phyloP scores from a whole-genome alignment of 2,329 filamentous ascomycete species.

The Diplodia seriata region DNA sequence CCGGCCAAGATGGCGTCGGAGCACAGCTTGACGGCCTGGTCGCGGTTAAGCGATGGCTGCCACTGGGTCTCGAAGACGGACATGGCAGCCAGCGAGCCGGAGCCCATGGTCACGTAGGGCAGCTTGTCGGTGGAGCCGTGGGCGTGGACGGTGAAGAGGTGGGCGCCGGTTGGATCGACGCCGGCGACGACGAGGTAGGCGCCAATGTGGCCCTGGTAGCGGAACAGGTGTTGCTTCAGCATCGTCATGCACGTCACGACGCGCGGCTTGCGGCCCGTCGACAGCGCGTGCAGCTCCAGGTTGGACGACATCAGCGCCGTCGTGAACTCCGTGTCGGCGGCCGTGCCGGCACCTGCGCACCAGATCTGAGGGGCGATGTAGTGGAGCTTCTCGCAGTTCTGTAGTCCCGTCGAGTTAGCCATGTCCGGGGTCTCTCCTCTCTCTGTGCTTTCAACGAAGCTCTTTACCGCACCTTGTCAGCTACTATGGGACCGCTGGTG shows the following conservation, averaged over 20 bases:
- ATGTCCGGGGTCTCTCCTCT: constrained; percentile 25
- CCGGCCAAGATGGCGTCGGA: constrained; percentile 90
- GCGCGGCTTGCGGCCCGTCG: constrained; percentile 92
- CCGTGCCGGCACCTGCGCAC: constrained; percentile 97
- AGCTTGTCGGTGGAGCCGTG: constrained; percentile 99
- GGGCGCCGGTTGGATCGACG: constrained; percentile 91
- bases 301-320: constrained; percentile 98
- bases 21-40: constrained; percentile 82
- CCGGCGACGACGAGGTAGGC: constrained; percentile 97
- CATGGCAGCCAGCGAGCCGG: constrained; percentile 95
- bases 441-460: neutral
- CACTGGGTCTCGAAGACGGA: constrained; percentile 96
- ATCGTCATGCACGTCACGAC: constrained; percentile 99
- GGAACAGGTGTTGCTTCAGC: constrained; percentile 99
- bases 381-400: constrained; percentile 99
- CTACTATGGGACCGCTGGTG: constrained; percentile 95
- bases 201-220: constrained; percentile 96
- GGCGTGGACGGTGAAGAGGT: constrained; percentile 97
- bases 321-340: constrained; percentile 98
- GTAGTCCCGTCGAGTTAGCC: constrained; percentile 35
- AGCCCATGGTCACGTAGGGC: constrained; percentile 99
- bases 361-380: constrained; percentile 99
- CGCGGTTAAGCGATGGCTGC: constrained; percentile 77
- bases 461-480: constrained; percentile 75
- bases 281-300: constrained; percentile 95